Percentiles rank a stretch among this genome's conserved stretches.
Evolutionary conservation across 2,329 filamentous ascomycete genomes (phyloP).

Genomic region (Diplodia scrobiculata): DNA sequence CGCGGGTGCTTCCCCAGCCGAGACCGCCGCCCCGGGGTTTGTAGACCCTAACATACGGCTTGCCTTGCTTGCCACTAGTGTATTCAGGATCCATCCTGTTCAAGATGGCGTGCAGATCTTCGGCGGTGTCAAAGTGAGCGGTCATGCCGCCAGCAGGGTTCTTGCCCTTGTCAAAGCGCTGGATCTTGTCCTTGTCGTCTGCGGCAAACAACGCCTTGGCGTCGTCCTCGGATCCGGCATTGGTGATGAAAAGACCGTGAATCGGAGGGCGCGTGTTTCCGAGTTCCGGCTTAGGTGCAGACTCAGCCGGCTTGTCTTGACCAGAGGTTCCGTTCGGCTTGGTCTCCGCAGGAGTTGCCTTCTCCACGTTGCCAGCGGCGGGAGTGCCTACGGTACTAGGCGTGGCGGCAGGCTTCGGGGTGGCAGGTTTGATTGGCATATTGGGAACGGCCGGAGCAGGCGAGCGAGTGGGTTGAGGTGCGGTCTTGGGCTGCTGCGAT

Average conservation of each 20-base stretch:
- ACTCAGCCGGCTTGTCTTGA: constrained; percentile 44
- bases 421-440: constrained; percentile 53
- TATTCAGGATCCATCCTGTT: constrained; percentile 72
- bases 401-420: constrained; percentile 50
- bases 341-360: constrained; percentile 46
- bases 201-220: constrained; percentile 79
- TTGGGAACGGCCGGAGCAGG: constrained; percentile 48
- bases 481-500: constrained; percentile 43
- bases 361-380: constrained; percentile 37
- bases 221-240: constrained; percentile 79
- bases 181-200: constrained; percentile 79
- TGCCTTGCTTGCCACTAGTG: constrained; percentile 73
- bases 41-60: constrained; percentile 82
- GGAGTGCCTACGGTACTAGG: constrained; percentile 36
- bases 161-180: constrained; percentile 67
- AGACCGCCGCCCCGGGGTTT: constrained; percentile 60
- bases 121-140: constrained; percentile 75
- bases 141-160: constrained; percentile 67
- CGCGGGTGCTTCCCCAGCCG: constrained; percentile 64
- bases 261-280: constrained; percentile 58
- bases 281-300: constrained; percentile 52
- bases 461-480: constrained; percentile 44
- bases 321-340: constrained; percentile 55
- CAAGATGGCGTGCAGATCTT: constrained; percentile 80
- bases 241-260: constrained; percentile 86